Evolutionary conservation across 1,284 basidiomycete species (phyloP).

Genomic region (Spongispora temasekensis): DNA sequence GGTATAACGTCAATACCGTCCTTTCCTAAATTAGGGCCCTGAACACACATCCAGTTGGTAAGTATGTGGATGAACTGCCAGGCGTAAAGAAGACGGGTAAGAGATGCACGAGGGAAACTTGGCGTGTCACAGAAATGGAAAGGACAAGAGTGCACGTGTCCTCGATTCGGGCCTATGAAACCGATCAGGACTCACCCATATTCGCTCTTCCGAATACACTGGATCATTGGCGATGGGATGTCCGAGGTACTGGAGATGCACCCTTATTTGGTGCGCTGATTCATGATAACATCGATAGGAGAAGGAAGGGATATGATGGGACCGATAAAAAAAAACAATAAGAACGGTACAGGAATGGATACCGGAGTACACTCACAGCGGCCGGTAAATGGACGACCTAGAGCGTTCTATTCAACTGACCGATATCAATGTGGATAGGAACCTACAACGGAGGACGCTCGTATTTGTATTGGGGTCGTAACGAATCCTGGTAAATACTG

Average conservation of each 20-base stretch:
- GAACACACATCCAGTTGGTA: conserved; percentile 1
- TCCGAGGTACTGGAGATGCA: conserved; percentile 95
- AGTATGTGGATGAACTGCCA: conserved; percentile 6
- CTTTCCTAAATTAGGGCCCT: conserved; percentile 75
- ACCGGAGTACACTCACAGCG: conserved; percentile 61
- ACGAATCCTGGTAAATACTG: conserved; percentile 83
- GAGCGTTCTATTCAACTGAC: conserved; percentile 9
- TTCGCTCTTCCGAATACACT: conserved; percentile 75
- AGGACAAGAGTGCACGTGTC: background rate
- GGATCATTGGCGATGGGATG: conserved; percentile 93
- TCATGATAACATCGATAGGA: conserved; percentile 8
- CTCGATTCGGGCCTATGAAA: background rate
- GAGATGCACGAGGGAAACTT: background rate
- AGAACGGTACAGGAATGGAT: background rate
- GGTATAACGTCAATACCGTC: conserved; percentile 81
- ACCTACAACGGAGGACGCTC: conserved; percentile 86
- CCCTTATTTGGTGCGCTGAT: conserved; percentile 90
- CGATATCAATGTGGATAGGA: background rate
- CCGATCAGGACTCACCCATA: conserved; percentile 64
- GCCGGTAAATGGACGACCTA: conserved; percentile 84
- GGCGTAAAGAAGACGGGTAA: background rate
- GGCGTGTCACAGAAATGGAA: background rate
- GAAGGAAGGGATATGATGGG: background rate
- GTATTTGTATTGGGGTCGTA: conserved; percentile 86
- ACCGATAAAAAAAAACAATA: background rate